phyloP scores from a whole-genome alignment of 352 stramenopile species.

The Phytophthora constricta region DNA sequence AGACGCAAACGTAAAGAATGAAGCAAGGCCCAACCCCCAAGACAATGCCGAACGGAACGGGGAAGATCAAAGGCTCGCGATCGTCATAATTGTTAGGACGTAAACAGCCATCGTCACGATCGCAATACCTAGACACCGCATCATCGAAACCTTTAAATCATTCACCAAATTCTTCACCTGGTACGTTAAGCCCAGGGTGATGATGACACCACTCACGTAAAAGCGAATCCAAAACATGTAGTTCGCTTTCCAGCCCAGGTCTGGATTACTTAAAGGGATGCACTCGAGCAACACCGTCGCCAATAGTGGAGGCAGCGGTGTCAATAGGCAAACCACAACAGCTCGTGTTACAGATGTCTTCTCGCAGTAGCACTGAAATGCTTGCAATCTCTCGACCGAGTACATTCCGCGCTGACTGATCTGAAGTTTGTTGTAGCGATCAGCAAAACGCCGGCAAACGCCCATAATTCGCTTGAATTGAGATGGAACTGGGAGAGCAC shows the following conservation, averaged over 20 bases:
- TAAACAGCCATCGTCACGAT: slow-evolving; percentile 15
- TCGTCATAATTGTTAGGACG: slow-evolving; percentile 13
- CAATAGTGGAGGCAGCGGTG: slow-evolving; percentile 16
- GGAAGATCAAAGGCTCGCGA: slow-evolving; percentile 39
- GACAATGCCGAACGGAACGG: slow-evolving; percentile 43
- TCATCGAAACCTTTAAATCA: slow-evolving; percentile 4
- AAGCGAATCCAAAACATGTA: slow-evolving; percentile 2
- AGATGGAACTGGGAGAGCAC: no score
- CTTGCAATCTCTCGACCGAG: slow-evolving; percentile 42
- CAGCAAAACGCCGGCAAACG: not conserved
- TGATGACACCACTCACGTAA: slow-evolving; percentile 11
- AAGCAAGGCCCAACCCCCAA: slow-evolving; percentile 21
- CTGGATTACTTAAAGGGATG: not conserved
- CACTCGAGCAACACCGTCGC: slow-evolving; percentile 3
- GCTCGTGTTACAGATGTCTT: slow-evolving; percentile 2
- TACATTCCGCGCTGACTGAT: slow-evolving; percentile 40
- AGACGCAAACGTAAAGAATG: slow-evolving; percentile 10
- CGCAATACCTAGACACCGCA: slow-evolving; percentile 14
- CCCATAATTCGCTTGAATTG: not conserved
- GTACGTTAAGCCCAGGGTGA: slow-evolving; percentile 6
- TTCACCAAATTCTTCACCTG: slow-evolving; percentile 20
- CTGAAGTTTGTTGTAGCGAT: slow-evolving; percentile 18
- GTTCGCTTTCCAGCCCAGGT: slow-evolving; percentile 1
- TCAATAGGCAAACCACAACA: slow-evolving; percentile 15
- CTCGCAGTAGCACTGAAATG: slow-evolving; percentile 37